phyloP scores from a whole-genome alignment of 805 yeast species.

The Wickerhamomyces hampshirensis region DNA sequence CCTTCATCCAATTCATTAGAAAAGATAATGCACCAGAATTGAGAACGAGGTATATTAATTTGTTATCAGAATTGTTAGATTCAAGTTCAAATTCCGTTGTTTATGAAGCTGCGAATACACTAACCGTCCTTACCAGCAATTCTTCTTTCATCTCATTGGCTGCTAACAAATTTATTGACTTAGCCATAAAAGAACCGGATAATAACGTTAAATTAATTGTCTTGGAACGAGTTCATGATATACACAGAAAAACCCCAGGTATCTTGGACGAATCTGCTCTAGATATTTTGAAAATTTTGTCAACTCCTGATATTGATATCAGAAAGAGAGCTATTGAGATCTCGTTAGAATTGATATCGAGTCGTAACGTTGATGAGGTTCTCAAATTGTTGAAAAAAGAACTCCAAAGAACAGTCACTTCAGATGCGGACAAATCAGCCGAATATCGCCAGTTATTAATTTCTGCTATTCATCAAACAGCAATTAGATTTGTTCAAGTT shows the following conservation, averaged over 20 bases:
- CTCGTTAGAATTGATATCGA: slow-evolving; percentile 72
- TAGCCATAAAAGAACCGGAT: slow-evolving; percentile 91
- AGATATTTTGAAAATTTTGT: slow-evolving; percentile 79
- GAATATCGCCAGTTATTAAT: slow-evolving; percentile 89
- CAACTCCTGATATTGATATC: slow-evolving; percentile 89
- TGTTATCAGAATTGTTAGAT: slow-evolving; percentile 70
- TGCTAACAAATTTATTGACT: slow-evolving; percentile 79
- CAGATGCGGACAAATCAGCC: slow-evolving; percentile 69
- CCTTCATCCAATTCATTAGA: slow-evolving; percentile 87
- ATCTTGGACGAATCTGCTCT: slow-evolving; percentile 76
- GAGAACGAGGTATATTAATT: slow-evolving; percentile 63
- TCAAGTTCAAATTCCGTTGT: slow-evolving; percentile 64
- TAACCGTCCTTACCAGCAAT: slow-evolving; percentile 55
- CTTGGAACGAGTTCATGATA: slow-evolving; percentile 74
- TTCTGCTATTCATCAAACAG: slow-evolving; percentile 83
- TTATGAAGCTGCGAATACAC: slow-evolving; percentile 87
- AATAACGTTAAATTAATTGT: slow-evolving; percentile 92
- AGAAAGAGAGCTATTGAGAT: slow-evolving; percentile 83
- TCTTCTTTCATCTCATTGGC: slow-evolving; percentile 70
- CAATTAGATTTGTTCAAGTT: slow-evolving; percentile 82
- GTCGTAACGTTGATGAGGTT: slow-evolving; percentile 91
- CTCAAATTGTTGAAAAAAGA: slow-evolving; percentile 90
- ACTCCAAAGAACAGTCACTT: slow-evolving; percentile 63
- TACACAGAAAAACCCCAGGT: slow-evolving; percentile 74
- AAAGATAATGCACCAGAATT: slow-evolving; percentile 67